Percentiles rank a stretch among this genome's conserved stretches.
phyloP scores from a whole-genome alignment of 2,329 filamentous ascomycete species.

The Lachnellula suecica region DNA sequence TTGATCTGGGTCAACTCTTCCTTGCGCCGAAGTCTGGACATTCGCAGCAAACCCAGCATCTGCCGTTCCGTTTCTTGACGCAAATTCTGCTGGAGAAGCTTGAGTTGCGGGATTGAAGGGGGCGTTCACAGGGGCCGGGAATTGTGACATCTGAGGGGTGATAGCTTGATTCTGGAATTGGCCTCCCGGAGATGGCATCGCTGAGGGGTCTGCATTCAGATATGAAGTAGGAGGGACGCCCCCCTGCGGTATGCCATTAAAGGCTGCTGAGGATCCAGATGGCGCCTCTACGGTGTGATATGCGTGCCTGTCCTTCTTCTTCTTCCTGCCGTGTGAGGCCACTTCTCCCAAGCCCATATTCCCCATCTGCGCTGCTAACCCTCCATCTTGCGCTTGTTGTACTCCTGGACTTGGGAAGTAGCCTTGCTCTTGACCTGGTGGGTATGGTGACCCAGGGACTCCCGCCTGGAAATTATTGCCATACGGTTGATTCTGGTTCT shows the following conservation, averaged over 20 bases:
- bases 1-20: slow-evolving; percentile 83
- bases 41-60: slow-evolving; percentile 40
- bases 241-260: slow-evolving; percentile 65
- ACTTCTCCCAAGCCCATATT: slow-evolving; percentile 64
- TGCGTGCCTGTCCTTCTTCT: slow-evolving; percentile 95
- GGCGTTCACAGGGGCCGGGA: slow-evolving; percentile 57
- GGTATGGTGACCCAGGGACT: slow-evolving; percentile 33
- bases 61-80: slow-evolving; percentile 39
- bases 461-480: slow-evolving; percentile 25
- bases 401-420: slow-evolving; percentile 31
- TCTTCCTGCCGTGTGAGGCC: slow-evolving; percentile 54
- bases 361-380: slow-evolving; percentile 72
- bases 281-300: slow-evolving; percentile 82
- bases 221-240: slow-evolving; percentile 56
- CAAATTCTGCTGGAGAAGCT: slow-evolving; percentile 46
- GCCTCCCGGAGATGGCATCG: slow-evolving; percentile 38
- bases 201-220: slow-evolving; percentile 53
- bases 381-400: slow-evolving; percentile 43
- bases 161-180: slow-evolving; percentile 47
- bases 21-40: slow-evolving; percentile 63
- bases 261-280: slow-evolving; percentile 64
- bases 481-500: slow-evolving; percentile 14
- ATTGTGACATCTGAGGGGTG: slow-evolving; percentile 52
- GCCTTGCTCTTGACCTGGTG: slow-evolving; percentile 20
- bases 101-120: slow-evolving; percentile 46